These are phyloP conservation scores for Moesziomyces parantarcticus DNA, from an alignment of 1,284 basidiomycete species.

Conservation along the genomic window DNA sequence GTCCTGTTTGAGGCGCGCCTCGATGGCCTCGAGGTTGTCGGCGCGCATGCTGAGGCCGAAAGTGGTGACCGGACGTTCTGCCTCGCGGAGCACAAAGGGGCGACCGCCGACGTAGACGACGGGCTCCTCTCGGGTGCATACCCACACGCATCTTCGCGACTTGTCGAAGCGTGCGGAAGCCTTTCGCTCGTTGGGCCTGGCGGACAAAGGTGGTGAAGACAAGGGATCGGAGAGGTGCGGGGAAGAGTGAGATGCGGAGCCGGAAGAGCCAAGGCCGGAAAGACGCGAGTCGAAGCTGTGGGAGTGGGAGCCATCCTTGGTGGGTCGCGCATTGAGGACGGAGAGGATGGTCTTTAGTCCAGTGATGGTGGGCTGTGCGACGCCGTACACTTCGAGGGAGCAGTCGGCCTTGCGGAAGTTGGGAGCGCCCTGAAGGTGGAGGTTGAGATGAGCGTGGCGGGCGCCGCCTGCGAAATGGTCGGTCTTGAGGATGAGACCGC, in stretches of 20 bases:
- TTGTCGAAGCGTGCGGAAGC: slow-evolving; percentile 20
- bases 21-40: slow-evolving; percentile 94
- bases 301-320: slow-evolving; percentile 14
- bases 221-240: slow-evolving; percentile 16
- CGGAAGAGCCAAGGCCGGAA: slow-evolving; percentile 8
- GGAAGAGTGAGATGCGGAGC: slow-evolving; percentile 7
- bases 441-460: slow-evolving; percentile 73
- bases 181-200: slow-evolving; percentile 4
- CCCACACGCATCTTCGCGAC: slow-evolving; percentile 69
- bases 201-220: slow-evolving; percentile 13
- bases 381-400: slow-evolving; percentile 69
- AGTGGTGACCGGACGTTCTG: slow-evolving; percentile 82
- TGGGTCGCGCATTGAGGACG: slow-evolving; percentile 73
- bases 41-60: slow-evolving; percentile 89
- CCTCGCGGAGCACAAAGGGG: slow-evolving; percentile 95
- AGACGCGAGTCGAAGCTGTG: slow-evolving; percentile 30
- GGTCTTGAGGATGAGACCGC: slow-evolving; percentile 93
- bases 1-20: slow-evolving; percentile 84
- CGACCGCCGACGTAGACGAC: slow-evolving; percentile 94
- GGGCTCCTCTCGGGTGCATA: slow-evolving; percentile 78
- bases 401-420: slow-evolving; percentile 82
- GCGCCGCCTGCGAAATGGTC: slow-evolving; percentile 65
- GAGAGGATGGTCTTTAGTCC: slow-evolving; percentile 92
- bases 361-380: slow-evolving; percentile 90
- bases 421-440: slow-evolving; percentile 89